phyloP scores from a whole-genome alignment of 306 rosid species.

The Nissolia schottii region DNA sequence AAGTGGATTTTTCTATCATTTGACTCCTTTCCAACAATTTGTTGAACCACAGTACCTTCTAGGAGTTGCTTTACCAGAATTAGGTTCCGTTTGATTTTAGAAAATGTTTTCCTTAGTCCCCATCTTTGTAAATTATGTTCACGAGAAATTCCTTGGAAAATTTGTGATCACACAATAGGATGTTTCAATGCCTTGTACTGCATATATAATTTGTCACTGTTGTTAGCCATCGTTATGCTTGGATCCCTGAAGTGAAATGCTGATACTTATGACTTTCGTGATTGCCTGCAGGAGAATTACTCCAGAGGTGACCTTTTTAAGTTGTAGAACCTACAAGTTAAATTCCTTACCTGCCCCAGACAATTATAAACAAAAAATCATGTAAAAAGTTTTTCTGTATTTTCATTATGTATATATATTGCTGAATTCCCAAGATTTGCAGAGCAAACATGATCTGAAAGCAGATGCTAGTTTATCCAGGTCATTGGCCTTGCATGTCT shows the following conservation, averaged over 20 bases:
- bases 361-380: slow-evolving; percentile 3
- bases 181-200: background rate
- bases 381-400: slow-evolving; percentile 28
- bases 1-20: slow-evolving; percentile 9
- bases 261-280: slow-evolving; percentile 13
- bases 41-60: background rate
- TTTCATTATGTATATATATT: slow-evolving; percentile 7
- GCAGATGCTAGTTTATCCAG: background rate
- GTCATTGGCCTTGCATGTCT: background rate
- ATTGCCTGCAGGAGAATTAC: slow-evolving; percentile 37
- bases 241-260: slow-evolving; percentile 20
- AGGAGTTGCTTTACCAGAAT: slow-evolving; percentile 15
- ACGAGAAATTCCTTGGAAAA: slow-evolving; percentile 20
- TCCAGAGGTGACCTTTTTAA: slow-evolving; percentile 33
- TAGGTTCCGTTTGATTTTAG: background rate
- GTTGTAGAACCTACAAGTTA: slow-evolving; percentile 34
- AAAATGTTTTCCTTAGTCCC: background rate
- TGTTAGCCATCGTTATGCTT: slow-evolving; percentile 14
- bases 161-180: background rate
- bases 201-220: background rate
- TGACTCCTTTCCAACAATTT: slow-evolving; percentile 1
- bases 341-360: slow-evolving; percentile 28
- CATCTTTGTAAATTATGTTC: background rate
- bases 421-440: slow-evolving; percentile 2
- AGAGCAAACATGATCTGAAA: slow-evolving; percentile 2